Percentiles rank a stretch among this genome's conserved stretches.
Evolutionary conservation across 2,329 filamentous ascomycete species (phyloP).

Genomic region (Cladophialophora bantiana): DNA sequence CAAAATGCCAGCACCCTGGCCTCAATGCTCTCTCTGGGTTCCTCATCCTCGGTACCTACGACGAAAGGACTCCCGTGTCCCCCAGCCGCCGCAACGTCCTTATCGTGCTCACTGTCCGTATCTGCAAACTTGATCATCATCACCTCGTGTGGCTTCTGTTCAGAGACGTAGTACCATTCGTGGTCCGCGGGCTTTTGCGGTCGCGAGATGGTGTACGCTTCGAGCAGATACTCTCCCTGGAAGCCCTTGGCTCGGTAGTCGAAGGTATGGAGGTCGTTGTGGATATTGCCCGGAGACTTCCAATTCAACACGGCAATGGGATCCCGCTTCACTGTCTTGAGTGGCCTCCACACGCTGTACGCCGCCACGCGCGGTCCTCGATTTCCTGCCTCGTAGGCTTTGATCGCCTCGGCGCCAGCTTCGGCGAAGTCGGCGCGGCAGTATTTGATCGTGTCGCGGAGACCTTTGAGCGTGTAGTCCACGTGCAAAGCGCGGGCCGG

Average conservation of each 20-base stretch:
- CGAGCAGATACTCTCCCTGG: constrained; percentile 6
- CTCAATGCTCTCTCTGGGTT: constrained; percentile 8
- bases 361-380: constrained; percentile 3
- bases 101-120: constrained; percentile 12
- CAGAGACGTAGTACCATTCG: constrained; percentile 8
- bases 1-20: constrained; percentile 13
- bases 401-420: constrained; percentile 9
- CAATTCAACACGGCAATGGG: constrained; percentile 13
- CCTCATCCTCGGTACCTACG: not conserved
- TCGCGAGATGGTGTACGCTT: constrained; percentile 10
- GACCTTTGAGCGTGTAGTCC: constrained; percentile 9
- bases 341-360: constrained; percentile 13
- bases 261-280: not conserved
- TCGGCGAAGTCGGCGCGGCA: not conserved
- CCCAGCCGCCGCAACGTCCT: not conserved
- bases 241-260: constrained; percentile 14
- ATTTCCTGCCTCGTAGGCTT: not conserved
- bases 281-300: constrained; percentile 7
- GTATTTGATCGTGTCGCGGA: constrained; percentile 11
- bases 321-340: constrained; percentile 9
- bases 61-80: constrained; percentile 7
- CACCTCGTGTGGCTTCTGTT: constrained; percentile 15
- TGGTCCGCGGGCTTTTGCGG: constrained; percentile 3
- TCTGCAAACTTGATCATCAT: constrained; percentile 18
- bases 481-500: constrained; percentile 8